phyloP scores from a whole-genome alignment of 805 yeast genomes.

The Wickerhamomyces alni region DNA sequence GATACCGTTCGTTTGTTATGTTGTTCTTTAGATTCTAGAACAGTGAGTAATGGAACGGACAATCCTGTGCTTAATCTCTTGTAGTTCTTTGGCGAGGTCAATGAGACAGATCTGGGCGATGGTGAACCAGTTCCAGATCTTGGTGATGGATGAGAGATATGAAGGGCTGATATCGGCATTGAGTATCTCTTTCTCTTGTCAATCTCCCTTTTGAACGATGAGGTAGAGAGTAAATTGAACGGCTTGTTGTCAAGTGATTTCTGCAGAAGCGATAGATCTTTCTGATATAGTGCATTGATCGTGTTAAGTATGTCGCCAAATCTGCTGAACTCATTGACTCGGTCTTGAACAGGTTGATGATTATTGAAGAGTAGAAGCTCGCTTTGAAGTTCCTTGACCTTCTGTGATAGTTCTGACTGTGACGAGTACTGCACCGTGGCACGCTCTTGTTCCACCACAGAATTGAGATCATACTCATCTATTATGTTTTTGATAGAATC shows the following conservation, averaged over 20 bases:
- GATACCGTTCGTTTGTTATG: slow-evolving; percentile 8
- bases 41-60: slow-evolving; percentile 22
- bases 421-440: too few species aligned
- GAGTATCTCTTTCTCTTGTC: slow-evolving; percentile 19
- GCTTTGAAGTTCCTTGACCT: slow-evolving; percentile 7
- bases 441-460: too few species aligned
- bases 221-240: slow-evolving; percentile 7
- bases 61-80: slow-evolving; percentile 25
- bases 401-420: slow-evolving; percentile 1
- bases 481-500: background rate
- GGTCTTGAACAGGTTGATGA: slow-evolving; percentile 2
- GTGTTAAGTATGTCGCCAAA: slow-evolving; percentile 5
- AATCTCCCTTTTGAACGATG: slow-evolving; percentile 8
- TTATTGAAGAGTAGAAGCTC: slow-evolving; percentile 4
- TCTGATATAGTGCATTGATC: slow-evolving; percentile 2
- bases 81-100: slow-evolving; percentile 7
- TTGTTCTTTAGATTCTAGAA: slow-evolving; percentile 16
- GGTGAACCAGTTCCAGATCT: too few species aligned
- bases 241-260: slow-evolving; percentile 5
- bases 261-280: slow-evolving; percentile 2
- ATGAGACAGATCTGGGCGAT: slow-evolving; percentile 8
- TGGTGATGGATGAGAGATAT: slow-evolving; percentile 1
- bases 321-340: slow-evolving; percentile 7
- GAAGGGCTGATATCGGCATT: slow-evolving; percentile 11
- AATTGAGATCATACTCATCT: background rate